phyloP scores from a whole-genome alignment of 1,284 basidiomycete genomes.

The Somion occarium region DNA sequence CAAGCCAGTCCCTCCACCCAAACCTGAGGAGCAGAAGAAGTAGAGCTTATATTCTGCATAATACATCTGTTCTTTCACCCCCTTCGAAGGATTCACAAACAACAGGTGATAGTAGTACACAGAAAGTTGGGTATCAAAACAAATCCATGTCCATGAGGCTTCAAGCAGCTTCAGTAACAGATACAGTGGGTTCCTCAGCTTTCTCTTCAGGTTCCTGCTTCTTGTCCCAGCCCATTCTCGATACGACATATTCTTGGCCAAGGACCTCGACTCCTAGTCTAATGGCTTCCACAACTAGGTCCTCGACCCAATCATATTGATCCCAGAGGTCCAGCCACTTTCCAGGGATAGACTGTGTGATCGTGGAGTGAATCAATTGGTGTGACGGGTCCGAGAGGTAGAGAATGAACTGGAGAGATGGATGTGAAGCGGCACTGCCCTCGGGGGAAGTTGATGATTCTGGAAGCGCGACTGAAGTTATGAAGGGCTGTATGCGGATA shows the following conservation, averaged over 20 bases:
- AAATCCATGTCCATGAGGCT: background rate
- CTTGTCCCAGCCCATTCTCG: conserved; percentile 72
- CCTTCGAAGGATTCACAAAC: background rate
- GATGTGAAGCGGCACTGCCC: conserved; percentile 20
- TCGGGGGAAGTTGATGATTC: conserved; percentile 19
- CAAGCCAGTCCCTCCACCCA: conserved; percentile 65
- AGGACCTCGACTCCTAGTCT: conserved; percentile 79
- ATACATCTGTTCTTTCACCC: background rate
- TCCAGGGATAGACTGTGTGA: conserved; percentile 77
- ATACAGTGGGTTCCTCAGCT: conserved; percentile 12
- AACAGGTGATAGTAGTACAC: background rate
- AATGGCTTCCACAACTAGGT: conserved; percentile 82
- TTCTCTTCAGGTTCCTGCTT: conserved; percentile 20
- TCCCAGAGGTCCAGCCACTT: conserved; percentile 88
- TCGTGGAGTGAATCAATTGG: conserved; percentile 67
- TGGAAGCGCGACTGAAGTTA: conserved; percentile 50
- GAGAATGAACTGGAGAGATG: conserved; percentile 81
- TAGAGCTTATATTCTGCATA: conserved; percentile 28
- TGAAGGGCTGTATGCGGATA: conserved; percentile 89
- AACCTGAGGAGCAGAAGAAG: conserved; percentile 67
- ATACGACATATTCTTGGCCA: conserved; percentile 83
- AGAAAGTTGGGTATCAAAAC: background rate
- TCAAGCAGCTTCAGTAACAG: conserved; percentile 5
- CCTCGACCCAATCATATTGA: conserved; percentile 94
- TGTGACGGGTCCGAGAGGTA: conserved; percentile 82